Conservation (phyloP, 148 eudicot species). For the Camellia lanceoleosa region DNA sequence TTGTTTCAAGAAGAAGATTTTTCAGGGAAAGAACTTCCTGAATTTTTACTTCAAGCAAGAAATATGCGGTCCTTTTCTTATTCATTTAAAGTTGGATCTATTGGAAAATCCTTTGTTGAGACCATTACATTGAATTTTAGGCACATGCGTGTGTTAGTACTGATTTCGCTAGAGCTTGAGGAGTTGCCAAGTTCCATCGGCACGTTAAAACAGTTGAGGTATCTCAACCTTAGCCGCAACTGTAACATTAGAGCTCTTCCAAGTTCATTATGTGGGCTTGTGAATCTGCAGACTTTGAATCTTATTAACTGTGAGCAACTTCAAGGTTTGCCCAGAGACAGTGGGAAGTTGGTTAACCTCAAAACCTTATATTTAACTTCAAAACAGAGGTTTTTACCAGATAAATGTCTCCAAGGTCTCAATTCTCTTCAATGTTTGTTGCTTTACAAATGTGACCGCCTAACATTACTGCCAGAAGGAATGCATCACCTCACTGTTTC, state of each 20-base stretch:
- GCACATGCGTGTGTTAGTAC: constrained; percentile 29
- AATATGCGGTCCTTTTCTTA: constrained; percentile 31
- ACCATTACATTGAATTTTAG: constrained; percentile 23
- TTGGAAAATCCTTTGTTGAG: constrained; percentile 30
- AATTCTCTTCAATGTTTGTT: constrained; percentile 24
- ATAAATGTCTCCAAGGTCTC: constrained; percentile 14
- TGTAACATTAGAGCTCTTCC: constrained; percentile 39
- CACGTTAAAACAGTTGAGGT: constrained; percentile 35
- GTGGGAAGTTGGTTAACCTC: constrained; percentile 31
- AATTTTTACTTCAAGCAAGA: constrained; percentile 23
- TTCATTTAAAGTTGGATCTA: constrained; percentile 19
- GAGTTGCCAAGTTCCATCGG: constrained; percentile 48
- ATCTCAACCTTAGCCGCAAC: constrained; percentile 33
- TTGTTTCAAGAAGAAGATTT: constrained; percentile 22
- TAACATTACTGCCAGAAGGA: constrained; percentile 29
- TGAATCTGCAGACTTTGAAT: constrained; percentile 34
- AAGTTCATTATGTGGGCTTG: constrained; percentile 34
- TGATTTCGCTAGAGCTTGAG: constrained; percentile 27
- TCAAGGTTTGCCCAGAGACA: constrained; percentile 30
- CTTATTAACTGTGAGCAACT: constrained; percentile 30
- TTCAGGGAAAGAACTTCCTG: constrained; percentile 20
- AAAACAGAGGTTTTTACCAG: constrained; percentile 13
- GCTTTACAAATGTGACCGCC: constrained; percentile 23
- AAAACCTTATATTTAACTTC: constrained; percentile 34
- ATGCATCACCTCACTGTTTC: constrained; percentile 27